These are phyloP conservation scores for Nitzschia putrida DNA, from an alignment of 108 stramenopile genomes.

Conservation along the genomic window DNA sequence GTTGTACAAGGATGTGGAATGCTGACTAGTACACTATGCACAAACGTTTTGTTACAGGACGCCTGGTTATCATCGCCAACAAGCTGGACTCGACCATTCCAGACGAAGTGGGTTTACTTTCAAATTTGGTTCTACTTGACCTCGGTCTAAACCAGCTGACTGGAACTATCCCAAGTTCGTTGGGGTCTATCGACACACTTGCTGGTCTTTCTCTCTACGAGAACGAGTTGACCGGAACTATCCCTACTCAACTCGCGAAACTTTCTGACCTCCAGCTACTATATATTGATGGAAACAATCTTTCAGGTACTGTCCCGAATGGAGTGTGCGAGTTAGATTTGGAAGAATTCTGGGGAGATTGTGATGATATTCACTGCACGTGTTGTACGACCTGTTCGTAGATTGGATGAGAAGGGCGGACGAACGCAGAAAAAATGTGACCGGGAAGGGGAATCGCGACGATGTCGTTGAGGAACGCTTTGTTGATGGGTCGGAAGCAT, in stretches of 20 bases:
- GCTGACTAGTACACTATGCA: no score
- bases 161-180: conserved; percentile 26
- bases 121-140: conserved; percentile 26
- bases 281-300: conserved; percentile 43
- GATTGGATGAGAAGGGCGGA: not conserved
- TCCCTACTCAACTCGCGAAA: conserved; percentile 37
- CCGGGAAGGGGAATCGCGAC: no score
- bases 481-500: not conserved
- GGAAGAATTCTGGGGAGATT: conserved; percentile 42
- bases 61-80: conserved; percentile 34
- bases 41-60: conserved; percentile 1
- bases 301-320: conserved; percentile 25
- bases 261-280: conserved; percentile 35
- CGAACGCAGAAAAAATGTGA: no score
- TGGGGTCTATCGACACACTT: conserved; percentile 14
- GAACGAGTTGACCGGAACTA: conserved; percentile 42
- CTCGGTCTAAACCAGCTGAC: conserved; percentile 42
- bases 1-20: no score
- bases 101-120: conserved; percentile 39
- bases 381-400: conserved; percentile 39
- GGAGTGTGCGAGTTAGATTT: conserved; percentile 26
- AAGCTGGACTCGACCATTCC: conserved; percentile 42
- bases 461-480: no score
- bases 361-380: conserved; percentile 23
- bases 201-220: conserved; percentile 35